These are phyloP conservation scores for Oenanthe sinensis DNA, from an alignment of 129 eudicot species.

Conservation along the genomic window DNA sequence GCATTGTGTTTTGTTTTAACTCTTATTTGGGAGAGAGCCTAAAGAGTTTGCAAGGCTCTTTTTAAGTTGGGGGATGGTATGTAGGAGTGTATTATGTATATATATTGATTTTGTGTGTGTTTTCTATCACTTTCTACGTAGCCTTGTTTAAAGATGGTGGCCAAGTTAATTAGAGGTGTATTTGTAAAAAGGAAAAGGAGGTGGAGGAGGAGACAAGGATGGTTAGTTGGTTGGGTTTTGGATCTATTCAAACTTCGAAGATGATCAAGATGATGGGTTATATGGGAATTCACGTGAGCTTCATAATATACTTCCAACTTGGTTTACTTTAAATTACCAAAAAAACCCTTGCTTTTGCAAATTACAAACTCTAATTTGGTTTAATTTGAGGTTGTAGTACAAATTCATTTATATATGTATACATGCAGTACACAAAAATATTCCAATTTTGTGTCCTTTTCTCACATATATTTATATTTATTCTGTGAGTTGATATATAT, in stretches of 20 bases:
- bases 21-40: background rate
- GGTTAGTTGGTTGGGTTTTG: slow-evolving; percentile 9
- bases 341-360: background rate
- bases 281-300: slow-evolving; percentile 9
- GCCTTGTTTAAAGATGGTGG: background rate
- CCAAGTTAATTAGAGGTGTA: background rate
- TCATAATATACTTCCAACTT: slow-evolving; percentile 1
- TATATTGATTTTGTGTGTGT: background rate
- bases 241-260: slow-evolving; percentile 10
- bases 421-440: too few relatives aligned
- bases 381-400: too few relatives aligned
- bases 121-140: slow-evolving; percentile 1
- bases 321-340: background rate
- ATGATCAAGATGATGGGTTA: slow-evolving; percentile 6
- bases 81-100: slow-evolving; percentile 7
- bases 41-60: background rate
- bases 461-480: background rate
- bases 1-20: slow-evolving; percentile 26
- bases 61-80: slow-evolving; percentile 1
- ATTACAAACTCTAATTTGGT: too few relatives aligned
- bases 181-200: background rate
- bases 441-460: background rate
- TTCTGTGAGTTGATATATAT: background rate
- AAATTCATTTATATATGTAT: too few relatives aligned
- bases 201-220: slow-evolving; percentile 9